Evolutionary conservation across 1,139 yeast genomes (phyloP), one percentile per base, ranked within the genome.

Genomic region (Ogataea hybrid): DNA sequence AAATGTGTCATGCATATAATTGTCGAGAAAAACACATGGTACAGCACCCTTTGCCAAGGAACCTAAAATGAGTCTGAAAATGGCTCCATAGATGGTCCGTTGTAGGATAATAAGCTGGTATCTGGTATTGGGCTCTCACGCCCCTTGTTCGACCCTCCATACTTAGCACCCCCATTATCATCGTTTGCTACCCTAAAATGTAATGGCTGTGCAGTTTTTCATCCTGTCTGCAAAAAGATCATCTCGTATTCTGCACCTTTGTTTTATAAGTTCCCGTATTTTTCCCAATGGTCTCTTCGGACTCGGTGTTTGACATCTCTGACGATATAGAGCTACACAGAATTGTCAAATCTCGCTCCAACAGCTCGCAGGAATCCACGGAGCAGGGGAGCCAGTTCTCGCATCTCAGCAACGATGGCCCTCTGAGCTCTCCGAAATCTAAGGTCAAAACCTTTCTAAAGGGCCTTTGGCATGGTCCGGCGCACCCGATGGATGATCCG

Each of bases 401-500:
- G 35, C 25, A 39, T 8, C 15, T 21, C 30, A 32, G 31, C 28
- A 28, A 10, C 30, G 18, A 15, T 6, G 23, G 35, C 21, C 20
- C 22, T 9, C 12, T 20, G 1, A 25, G 17, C 23, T 28, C n/a
- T 2, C 2, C 30, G 12, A 34, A 27, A 9, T 15, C 28, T 14
- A 47, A 39, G 10, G 5, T 34, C 4, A 37, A 28, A 4, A 17
- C 32, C n/a, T 49, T 51, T 18, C 28, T 42, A n/a, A 11, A 16
- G 11, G 39, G 49, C 28, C 21, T 68, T 6, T 75, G 84, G 81
- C 39, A 64, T 14, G 88, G 88, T 0, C 87, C 87, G 0, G 55
- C 45, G 2, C 51, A 54, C 3, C 73, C 79, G 1, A 47, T 49
- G 17, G 87, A 81, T 53, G 67, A 65, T 1, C 73, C 79, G 2